These are phyloP conservation scores for Theileria orientalis DNA, from an alignment of 169 alveolate genomes.

Conservation along the genomic window DNA sequence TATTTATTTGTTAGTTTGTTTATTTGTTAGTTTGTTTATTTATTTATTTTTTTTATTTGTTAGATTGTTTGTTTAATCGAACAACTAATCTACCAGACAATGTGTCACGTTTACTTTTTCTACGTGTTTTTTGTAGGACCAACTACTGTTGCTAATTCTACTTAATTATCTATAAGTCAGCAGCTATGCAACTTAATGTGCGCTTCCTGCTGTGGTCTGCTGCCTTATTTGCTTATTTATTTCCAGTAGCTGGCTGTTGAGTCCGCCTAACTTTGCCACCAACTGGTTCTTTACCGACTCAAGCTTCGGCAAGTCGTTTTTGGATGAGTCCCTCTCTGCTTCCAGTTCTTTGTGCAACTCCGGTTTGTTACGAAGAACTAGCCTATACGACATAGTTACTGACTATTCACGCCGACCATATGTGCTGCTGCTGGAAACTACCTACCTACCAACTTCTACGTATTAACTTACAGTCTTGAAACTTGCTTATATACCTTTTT, in stretches of 20 bases:
- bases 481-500: slow-evolving; percentile 60
- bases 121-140: no score
- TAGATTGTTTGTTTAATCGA: no score
- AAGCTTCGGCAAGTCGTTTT: slow-evolving; percentile 51
- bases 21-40: no score
- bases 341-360: slow-evolving; percentile 38
- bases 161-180: no score
- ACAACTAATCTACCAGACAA: no score
- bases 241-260: slow-evolving; percentile 58
- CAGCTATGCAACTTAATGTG: no score
- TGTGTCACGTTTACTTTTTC: no score
- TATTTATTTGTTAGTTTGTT: no score
- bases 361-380: slow-evolving; percentile 28
- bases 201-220: no score
- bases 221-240: slow-evolving; percentile 39
- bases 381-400: background rate
- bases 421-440: background rate
- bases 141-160: no score
- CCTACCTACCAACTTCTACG: no score
- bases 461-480: slow-evolving; percentile 44
- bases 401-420: background rate
- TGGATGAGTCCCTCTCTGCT: slow-evolving; percentile 13
- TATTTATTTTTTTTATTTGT: no score
- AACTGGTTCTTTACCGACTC: slow-evolving; percentile 48
- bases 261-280: slow-evolving; percentile 57